Evolutionary conservation across 202 grass and related monocot genomes (phyloP).

Genomic region (Carex sylvatica): DNA sequence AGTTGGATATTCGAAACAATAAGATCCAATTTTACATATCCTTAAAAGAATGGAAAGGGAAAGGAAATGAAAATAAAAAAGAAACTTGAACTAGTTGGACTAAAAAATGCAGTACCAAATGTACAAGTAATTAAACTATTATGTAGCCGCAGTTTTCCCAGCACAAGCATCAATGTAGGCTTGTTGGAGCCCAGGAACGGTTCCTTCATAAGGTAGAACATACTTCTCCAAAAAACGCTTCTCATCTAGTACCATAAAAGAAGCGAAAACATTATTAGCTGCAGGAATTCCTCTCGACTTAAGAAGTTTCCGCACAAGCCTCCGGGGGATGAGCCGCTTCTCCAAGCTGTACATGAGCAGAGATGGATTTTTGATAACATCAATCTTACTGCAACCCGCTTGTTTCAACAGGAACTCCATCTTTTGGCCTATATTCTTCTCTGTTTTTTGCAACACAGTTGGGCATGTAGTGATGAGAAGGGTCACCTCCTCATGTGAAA

Average conservation of each 20-base stretch:
- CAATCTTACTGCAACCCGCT: background rate
- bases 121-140: background rate
- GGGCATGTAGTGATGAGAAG: constrained; percentile 25
- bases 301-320: constrained; percentile 12
- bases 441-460: background rate
- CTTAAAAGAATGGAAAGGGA: no score
- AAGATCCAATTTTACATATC: no score
- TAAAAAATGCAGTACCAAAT: no score
- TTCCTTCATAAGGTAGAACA: constrained; percentile 6
- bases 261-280: background rate
- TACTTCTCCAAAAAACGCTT: constrained; percentile 18
- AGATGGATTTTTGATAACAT: background rate
- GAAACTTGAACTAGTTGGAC: no score
- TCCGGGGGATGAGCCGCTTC: background rate
- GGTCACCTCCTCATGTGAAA: constrained; percentile 24
- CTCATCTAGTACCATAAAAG: background rate
- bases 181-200: constrained; percentile 5
- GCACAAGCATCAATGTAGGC: background rate
- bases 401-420: constrained; percentile 33
- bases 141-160: background rate
- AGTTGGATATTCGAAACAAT: no score
- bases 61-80: no score
- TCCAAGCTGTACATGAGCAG: background rate
- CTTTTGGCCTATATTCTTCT: background rate
- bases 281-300: constrained; percentile 19